These are phyloP conservation scores for Pyricularia grisea DNA, from an alignment of 2,329 filamentous ascomycete genomes.

Conservation along the genomic window DNA sequence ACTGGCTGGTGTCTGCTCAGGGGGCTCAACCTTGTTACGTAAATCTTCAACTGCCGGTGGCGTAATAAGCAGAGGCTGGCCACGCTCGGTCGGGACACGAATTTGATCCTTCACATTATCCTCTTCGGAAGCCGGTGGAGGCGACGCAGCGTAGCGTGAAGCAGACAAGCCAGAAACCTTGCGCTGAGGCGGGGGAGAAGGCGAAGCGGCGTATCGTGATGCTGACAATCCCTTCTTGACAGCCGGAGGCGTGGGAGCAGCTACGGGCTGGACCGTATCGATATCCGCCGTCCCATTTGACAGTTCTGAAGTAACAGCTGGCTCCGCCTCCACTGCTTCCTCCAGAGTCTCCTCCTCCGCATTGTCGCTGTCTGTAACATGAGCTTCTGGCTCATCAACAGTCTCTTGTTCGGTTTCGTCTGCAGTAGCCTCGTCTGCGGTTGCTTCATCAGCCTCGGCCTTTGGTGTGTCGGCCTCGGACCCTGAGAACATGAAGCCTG, in stretches of 20 bases:
- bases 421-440: slow-evolving; percentile 6
- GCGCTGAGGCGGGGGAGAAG: slow-evolving; percentile 26
- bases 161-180: slow-evolving; percentile 31
- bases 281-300: background rate
- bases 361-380: background rate
- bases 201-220: slow-evolving; percentile 34
- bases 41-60: slow-evolving; percentile 20
- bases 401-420: slow-evolving; percentile 12
- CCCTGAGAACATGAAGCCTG: slow-evolving; percentile 21
- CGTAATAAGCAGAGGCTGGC: slow-evolving; percentile 10
- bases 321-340: background rate
- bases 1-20: background rate
- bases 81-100: slow-evolving; percentile 10
- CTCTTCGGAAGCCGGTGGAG: slow-evolving; percentile 21
- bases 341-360: slow-evolving; percentile 2
- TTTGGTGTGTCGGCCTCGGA: slow-evolving; percentile 12
- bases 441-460: slow-evolving; percentile 13
- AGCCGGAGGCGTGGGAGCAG: slow-evolving; percentile 16
- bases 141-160: slow-evolving; percentile 34
- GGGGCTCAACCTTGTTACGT: slow-evolving; percentile 4
- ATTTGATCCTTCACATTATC: slow-evolving; percentile 13
- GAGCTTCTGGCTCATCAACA: background rate
- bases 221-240: slow-evolving; percentile 25
- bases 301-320: background rate
- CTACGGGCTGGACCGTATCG: background rate